A percentile compares a stretch with the other conserved stretches of the same genome.
These are phyloP conservation scores for Pisolithus orientalis DNA, from an alignment of 768 basidiomycete genomes.

Conservation along the genomic window DNA sequence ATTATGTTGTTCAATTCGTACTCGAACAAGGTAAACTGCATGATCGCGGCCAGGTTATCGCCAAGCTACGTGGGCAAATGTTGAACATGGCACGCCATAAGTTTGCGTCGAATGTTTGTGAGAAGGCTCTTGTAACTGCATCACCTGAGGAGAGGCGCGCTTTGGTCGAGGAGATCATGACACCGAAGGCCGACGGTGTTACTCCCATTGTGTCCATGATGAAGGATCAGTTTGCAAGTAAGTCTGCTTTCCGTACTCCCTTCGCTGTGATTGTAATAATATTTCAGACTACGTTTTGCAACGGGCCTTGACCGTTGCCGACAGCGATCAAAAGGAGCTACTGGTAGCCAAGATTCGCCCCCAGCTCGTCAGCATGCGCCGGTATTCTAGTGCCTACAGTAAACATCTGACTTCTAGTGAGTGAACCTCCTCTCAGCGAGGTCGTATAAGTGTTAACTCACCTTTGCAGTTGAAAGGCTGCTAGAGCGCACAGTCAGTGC, in stretches of 20 bases:
- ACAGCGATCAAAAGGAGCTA: slow-evolving; percentile 64
- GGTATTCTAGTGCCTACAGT: slow-evolving; percentile 65
- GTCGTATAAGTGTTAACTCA: slow-evolving; percentile 5
- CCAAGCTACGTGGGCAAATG: slow-evolving; percentile 70
- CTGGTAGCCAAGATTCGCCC: slow-evolving; percentile 59
- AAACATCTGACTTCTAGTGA: slow-evolving; percentile 78
- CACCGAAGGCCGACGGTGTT: slow-evolving; percentile 54
- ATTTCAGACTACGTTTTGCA: slow-evolving; percentile 78
- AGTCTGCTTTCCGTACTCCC: slow-evolving; percentile 26
- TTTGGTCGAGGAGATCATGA: slow-evolving; percentile 80
- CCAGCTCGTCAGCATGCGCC: slow-evolving; percentile 64
- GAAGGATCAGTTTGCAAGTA: slow-evolving; percentile 87
- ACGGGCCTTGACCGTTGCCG: slow-evolving; percentile 62
- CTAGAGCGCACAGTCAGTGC: slow-evolving; percentile 44
- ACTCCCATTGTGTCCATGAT: slow-evolving; percentile 66
- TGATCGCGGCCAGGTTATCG: slow-evolving; percentile 63
- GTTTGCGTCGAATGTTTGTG: slow-evolving; percentile 94
- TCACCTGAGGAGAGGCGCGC: slow-evolving; percentile 55
- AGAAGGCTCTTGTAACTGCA: slow-evolving; percentile 75
- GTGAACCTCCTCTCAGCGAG: slow-evolving; percentile 20
- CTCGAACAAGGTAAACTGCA: slow-evolving; percentile 70
- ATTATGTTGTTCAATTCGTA: slow-evolving; percentile 94
- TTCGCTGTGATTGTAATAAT: slow-evolving; percentile 4
- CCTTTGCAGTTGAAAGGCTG: slow-evolving; percentile 57
- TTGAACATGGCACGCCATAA: slow-evolving; percentile 79